Evolutionary conservation across 805 yeast genomes (phyloP).

Genomic region (Ogataea paraovalis): DNA sequence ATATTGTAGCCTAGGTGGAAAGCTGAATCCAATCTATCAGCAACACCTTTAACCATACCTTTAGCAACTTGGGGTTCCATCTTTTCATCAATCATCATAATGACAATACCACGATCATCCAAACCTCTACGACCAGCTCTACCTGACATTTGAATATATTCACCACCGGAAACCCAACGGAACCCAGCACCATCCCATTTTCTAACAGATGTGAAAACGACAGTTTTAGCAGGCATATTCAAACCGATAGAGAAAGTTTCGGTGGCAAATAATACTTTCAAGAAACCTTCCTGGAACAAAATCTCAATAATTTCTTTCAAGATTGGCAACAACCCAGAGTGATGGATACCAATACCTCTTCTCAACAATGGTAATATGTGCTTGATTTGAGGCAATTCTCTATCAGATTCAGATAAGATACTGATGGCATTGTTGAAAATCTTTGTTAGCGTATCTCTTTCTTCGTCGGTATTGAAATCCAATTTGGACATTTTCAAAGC

Average conservation of each 20-base stretch:
- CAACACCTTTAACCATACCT: slow-evolving; percentile 99
- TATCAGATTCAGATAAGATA: slow-evolving; percentile 83
- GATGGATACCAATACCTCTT: slow-evolving; percentile 98
- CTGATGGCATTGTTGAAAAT: slow-evolving; percentile 89
- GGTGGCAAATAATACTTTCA: slow-evolving; percentile 94
- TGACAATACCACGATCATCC: slow-evolving; percentile 98
- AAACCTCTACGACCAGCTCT: slow-evolving; percentile 62
- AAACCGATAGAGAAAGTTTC: slow-evolving; percentile 98
- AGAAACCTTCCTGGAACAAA: slow-evolving; percentile 91
- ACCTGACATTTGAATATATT: slow-evolving; percentile 93
- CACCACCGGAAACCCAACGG: slow-evolving; percentile 99
- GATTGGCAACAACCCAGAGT: slow-evolving; percentile 89
- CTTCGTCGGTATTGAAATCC: slow-evolving; percentile 92
- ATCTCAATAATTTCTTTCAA: slow-evolving; percentile 94
- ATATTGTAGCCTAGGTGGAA: slow-evolving; percentile 96
- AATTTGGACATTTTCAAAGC: slow-evolving; percentile 95
- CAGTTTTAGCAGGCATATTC: slow-evolving; percentile 99
- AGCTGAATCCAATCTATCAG: slow-evolving; percentile 95
- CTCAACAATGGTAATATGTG: slow-evolving; percentile 83
- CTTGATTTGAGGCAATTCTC: slow-evolving; percentile 90
- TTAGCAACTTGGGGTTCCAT: slow-evolving; percentile 99
- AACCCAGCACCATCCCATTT: slow-evolving; percentile 98
- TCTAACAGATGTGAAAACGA: slow-evolving; percentile 93
- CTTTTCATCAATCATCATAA: slow-evolving; percentile 98
- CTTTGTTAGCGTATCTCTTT: slow-evolving; percentile 83